Percentiles rank a stretch among this genome's conserved stretches.
Conservation (phyloP, 2,329 filamentous ascomycete species). For the Stromatinia cepivora region DNA sequence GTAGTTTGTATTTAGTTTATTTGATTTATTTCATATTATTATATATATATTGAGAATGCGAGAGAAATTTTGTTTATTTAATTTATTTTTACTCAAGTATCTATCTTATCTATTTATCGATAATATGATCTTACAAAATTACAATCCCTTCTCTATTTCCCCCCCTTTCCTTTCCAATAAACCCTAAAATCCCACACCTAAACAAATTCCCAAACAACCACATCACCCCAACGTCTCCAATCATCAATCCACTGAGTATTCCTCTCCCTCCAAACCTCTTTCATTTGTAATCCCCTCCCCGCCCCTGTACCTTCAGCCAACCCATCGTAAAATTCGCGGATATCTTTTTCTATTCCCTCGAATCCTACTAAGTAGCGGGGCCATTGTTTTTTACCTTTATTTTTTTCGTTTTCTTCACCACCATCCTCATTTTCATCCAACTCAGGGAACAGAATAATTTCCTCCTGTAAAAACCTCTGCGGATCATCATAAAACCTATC, state of each 20-base stretch:
- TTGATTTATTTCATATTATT: too few relatives aligned
- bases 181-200: slow-evolving; percentile 9
- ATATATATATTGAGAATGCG: too few relatives aligned
- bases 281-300: slow-evolving; percentile 44
- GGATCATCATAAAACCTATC: slow-evolving; percentile 81
- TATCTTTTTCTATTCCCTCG: slow-evolving; percentile 53
- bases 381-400: slow-evolving; percentile 32
- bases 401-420: not conserved
- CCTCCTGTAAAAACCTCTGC: slow-evolving; percentile 52
- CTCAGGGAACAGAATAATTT: slow-evolving; percentile 37
- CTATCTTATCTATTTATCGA: too few relatives aligned
- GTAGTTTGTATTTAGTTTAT: too few relatives aligned
- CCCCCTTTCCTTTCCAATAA: not conserved
- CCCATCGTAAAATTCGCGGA: slow-evolving; percentile 38
- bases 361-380: slow-evolving; percentile 63
- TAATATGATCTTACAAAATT: too few relatives aligned
- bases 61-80: too few relatives aligned
- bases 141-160: too few relatives aligned
- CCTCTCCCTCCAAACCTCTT: slow-evolving; percentile 52
- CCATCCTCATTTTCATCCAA: not conserved
- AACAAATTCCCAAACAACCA: slow-evolving; percentile 59
- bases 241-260: slow-evolving; percentile 66
- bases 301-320: slow-evolving; percentile 49
- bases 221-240: slow-evolving; percentile 53
- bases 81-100: too few relatives aligned